Evolutionary conservation across 192 early-diverging fungal species (phyloP), one percentile per base, ranked within the genome.

Genomic region (Coemansia sp.): DNA sequence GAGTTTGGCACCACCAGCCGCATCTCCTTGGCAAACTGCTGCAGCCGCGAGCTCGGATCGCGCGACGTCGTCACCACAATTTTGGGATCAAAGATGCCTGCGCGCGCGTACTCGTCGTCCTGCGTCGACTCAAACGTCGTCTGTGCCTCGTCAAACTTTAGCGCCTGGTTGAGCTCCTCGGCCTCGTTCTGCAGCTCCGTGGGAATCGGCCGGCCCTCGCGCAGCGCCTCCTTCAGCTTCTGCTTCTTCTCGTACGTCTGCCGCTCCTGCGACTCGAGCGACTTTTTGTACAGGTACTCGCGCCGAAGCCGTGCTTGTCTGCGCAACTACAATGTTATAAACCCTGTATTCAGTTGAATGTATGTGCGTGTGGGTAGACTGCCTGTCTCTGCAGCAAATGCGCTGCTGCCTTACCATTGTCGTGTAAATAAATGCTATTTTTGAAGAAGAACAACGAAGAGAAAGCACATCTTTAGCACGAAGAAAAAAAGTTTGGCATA

Each of bases 11-110:
- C 89, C 12, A 95, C 82, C 35, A 96, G 85, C 12, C 93, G 86
- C 88, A 99, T 92, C 80, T 99, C 97, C 73, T 98, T 98, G 63
- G 95, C 85, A 77, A 99, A 99, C 78, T 95, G 93, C 67, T 88
- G 86, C 64, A 99, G 83, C 43, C 95, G 88, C 60, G 88, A 87
- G 71, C 88, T 91, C 19, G 97, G 94, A 56, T 97, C 94, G 55
- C 95, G 82, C 14, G 94, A 96, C 6, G 97, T 99, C 21, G 97
- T 99, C 54, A 99, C 91, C 18, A 99, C 74, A 16, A 99, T 85
- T 64, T 99, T 99, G 46, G 97, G 95, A 66, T 99, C 97, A 50
- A 81, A 88, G 35, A 91, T 84, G 43, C 97, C 97, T 14, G 95
- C 94, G 18, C 86, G 86, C 12, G 95, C 86, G 71, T 99, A 99